phyloP scores from a whole-genome alignment of 352 stramenopile species.

The Phytophthora europaea region DNA sequence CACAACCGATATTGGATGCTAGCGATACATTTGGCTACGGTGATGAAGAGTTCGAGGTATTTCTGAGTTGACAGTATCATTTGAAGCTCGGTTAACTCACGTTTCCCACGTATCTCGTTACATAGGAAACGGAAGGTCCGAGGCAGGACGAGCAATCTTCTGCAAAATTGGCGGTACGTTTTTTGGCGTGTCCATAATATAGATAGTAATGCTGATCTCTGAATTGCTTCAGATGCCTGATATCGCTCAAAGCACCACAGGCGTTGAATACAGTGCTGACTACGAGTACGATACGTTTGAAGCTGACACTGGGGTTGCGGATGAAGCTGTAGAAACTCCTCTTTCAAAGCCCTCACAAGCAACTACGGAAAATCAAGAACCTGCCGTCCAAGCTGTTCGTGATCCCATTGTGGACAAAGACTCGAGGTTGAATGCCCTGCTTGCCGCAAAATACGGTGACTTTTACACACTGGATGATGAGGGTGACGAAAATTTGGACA shows the following conservation, averaged over 20 bases:
- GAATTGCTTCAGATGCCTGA: conserved; percentile 6
- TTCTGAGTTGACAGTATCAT: neutral
- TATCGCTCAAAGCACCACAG: neutral
- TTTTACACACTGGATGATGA: conserved; percentile 36
- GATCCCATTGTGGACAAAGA: conserved; percentile 3
- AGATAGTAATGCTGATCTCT: neutral
- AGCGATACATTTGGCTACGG: conserved; percentile 74
- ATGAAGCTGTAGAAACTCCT: conserved; percentile 3
- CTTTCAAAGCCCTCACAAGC: conserved; percentile 2
- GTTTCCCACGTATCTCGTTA: neutral
- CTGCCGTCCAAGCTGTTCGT: neutral
- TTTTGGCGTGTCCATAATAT: neutral
- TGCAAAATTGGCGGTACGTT: neutral
- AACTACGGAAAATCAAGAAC: conserved; percentile 2
- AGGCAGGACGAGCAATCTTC: conserved; percentile 5
- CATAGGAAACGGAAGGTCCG: conserved; percentile 25
- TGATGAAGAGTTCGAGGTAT: conserved; percentile 81
- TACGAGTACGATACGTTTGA: conserved; percentile 67
- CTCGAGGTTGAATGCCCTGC: conserved; percentile 34
- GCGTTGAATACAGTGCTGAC: conserved; percentile 25
- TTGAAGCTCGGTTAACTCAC: neutral
- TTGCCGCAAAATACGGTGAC: conserved; percentile 44
- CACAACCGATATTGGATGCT: conserved; percentile 11
- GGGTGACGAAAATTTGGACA: neutral
- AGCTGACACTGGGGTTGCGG: conserved; percentile 7